phyloP scores from a whole-genome alignment of 2,329 filamentous ascomycete species.

The Graphilbum ipis-grandicollis region DNA sequence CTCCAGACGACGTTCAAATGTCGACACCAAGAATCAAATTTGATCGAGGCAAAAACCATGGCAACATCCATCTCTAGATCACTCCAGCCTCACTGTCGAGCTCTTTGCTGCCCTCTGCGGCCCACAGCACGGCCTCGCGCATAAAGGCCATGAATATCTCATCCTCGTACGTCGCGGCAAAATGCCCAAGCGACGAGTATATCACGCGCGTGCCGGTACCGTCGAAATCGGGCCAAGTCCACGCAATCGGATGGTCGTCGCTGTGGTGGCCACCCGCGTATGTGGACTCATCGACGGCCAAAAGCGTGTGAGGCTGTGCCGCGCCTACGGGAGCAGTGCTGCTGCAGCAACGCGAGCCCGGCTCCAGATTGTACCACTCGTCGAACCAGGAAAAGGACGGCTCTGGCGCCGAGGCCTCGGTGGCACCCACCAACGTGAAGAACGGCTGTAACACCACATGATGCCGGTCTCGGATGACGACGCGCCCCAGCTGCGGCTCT shows the following conservation, averaged over 20 bases:
- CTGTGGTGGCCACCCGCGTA: conserved; percentile 19
- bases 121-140: conserved; percentile 12
- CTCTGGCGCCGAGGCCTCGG: conserved; percentile 1
- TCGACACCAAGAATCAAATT: too few species aligned
- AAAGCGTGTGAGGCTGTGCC: conserved; percentile 13
- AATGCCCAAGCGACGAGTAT: conserved; percentile 24
- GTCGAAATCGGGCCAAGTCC: conserved; percentile 21
- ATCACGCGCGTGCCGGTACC: conserved; percentile 20
- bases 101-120: not conserved
- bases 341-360: conserved; percentile 1
- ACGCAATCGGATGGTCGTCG: conserved; percentile 19
- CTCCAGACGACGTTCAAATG: too few species aligned
- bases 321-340: not conserved
- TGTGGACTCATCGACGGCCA: conserved; percentile 17
- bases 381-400: conserved; percentile 15
- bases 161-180: conserved; percentile 20
- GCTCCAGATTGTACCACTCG: conserved; percentile 25
- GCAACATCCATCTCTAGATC: too few species aligned
- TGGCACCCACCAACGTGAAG: conserved; percentile 7
- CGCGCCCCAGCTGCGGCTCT: conserved; percentile 16
- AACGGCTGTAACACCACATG: conserved; percentile 14
- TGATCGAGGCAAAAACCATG: too few species aligned
- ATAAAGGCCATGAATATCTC: conserved; percentile 13
- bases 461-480: conserved; percentile 13
- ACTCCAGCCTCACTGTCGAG: not conserved